These are phyloP conservation scores for Colletotrichum lupini DNA, from an alignment of 2,329 filamentous ascomycete genomes.

Conservation along the genomic window DNA sequence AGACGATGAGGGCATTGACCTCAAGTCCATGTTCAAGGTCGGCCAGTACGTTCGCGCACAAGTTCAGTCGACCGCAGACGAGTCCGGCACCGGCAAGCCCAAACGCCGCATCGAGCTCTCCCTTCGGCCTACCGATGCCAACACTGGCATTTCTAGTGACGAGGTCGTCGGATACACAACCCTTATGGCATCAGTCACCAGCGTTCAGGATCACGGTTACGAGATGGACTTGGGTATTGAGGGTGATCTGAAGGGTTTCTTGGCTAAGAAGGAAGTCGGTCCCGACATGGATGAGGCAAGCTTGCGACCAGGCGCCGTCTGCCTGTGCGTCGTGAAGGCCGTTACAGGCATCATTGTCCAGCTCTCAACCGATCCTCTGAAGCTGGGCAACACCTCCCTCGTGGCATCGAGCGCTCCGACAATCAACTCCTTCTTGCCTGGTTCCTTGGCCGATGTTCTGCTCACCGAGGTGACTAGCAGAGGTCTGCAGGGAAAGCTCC, in stretches of 20 bases:
- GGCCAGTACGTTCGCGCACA: conserved; percentile 91
- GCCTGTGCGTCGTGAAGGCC: conserved; percentile 84
- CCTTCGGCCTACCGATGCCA: conserved; percentile 81
- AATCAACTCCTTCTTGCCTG: conserved; percentile 90
- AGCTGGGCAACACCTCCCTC: conserved; percentile 74
- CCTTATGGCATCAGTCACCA: conserved; percentile 87
- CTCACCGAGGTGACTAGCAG: conserved; percentile 78
- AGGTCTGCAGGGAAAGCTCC: conserved; percentile 89
- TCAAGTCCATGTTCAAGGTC: conserved; percentile 79
- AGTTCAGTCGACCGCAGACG: conserved; percentile 82
- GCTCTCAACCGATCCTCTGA: conserved; percentile 79
- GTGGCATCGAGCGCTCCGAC: conserved; percentile 82
- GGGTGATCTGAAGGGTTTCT: conserved; percentile 79
- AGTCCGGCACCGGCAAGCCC: conserved; percentile 68
- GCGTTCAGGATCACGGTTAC: conserved; percentile 95
- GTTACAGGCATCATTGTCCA: conserved; percentile 87
- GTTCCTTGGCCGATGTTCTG: conserved; percentile 88
- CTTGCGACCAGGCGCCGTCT: conserved; percentile 84
- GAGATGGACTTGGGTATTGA: conserved; percentile 89
- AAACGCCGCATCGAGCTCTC: conserved; percentile 91
- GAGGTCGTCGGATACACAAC: conserved; percentile 81
- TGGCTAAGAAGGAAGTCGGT: conserved; percentile 86
- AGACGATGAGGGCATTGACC: conserved; percentile 72
- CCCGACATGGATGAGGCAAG: conserved; percentile 70
- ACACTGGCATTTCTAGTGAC: conserved; percentile 77